Percentiles rank a stretch among this genome's conserved stretches.
These are phyloP conservation scores for Fomitopsis pulvina DNA, from an alignment of 768 basidiomycete genomes.

Conservation along the genomic window DNA sequence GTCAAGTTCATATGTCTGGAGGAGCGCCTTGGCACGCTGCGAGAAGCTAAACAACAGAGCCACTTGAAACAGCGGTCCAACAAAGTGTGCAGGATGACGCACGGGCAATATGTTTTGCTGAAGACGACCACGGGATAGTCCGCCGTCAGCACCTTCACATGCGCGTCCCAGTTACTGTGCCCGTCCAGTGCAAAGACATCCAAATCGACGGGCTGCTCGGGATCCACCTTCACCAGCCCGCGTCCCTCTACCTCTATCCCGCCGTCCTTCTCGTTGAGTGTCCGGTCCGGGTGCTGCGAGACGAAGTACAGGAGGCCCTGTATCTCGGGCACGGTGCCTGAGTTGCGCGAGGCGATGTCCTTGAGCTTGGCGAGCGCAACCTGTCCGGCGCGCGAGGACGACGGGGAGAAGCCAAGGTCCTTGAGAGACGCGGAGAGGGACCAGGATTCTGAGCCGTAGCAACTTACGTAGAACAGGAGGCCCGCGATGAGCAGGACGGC, in stretches of 20 bases:
- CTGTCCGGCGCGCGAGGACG: slow-evolving; percentile 28
- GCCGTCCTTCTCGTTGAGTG: slow-evolving; percentile 24
- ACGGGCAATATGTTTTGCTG: slow-evolving; percentile 84
- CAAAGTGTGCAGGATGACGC: slow-evolving; percentile 21
- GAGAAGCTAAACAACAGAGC: slow-evolving; percentile 44
- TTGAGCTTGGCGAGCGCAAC: slow-evolving; percentile 23
- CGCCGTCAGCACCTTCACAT: slow-evolving; percentile 35
- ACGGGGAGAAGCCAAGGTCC: slow-evolving; percentile 26
- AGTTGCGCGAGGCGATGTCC: slow-evolving; percentile 11
- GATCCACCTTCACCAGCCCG: slow-evolving; percentile 36
- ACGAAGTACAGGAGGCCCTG: slow-evolving; percentile 68
- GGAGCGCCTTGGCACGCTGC: slow-evolving; percentile 51
- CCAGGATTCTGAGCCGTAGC: slow-evolving; percentile 38
- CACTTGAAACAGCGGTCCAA: neutral
- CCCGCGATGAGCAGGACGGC: slow-evolving; percentile 30
- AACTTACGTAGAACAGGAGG: slow-evolving; percentile 34
- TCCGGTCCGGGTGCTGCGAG: slow-evolving; percentile 39
- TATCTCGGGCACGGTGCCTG: slow-evolving; percentile 42
- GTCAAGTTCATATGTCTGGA: slow-evolving; percentile 50
- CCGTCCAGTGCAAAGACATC: slow-evolving; percentile 48
- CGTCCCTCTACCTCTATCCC: slow-evolving; percentile 14
- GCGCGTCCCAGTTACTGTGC: slow-evolving; percentile 37
- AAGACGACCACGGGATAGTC: slow-evolving; percentile 68
- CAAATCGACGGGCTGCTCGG: slow-evolving; percentile 41
- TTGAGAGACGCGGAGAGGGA: slow-evolving; percentile 26